Evolutionary conservation across 176 grass and related monocot species (phyloP), one percentile per base, ranked within the genome.

Genomic region (Musa itinerans): DNA sequence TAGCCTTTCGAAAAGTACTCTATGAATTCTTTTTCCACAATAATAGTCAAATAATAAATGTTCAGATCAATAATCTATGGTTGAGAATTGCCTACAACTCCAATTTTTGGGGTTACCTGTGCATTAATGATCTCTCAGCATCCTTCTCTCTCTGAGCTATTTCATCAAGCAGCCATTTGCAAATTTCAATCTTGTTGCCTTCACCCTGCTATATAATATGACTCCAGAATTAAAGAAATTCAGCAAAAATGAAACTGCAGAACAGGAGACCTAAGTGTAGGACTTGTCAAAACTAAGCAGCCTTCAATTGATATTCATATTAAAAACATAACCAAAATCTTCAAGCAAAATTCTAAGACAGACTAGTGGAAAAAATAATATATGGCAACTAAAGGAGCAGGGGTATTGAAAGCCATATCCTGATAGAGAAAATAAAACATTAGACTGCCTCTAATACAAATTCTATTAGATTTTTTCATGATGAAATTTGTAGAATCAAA

Each of bases 91-190:
- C 61, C 8, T 20, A 20, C 9, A 17, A 64, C 22, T 22, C 61
- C 22, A 64, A 8, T 64, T 20, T 20, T 9, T 74, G 4, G 4
- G 8, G n/a, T 48, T 62, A 75, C 73, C 73, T 75, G 55, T 75
- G 73, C 73, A 75, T 75, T 61, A 75, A 49, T 75, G 73, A 75
- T 17, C 73, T 75, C 54, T 75, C 27, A 75, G 73, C 73, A 62
- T 75, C 73, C 73, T 75, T 75, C 57, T 75, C 73, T 62, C 54
- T 75, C 17, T 50, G 17, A 63, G 56, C 54, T 61, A 75, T 75
- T 75, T 75, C 73, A 63, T 75, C 23, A 75, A 75, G 73, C 16
- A 75, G 43, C 73, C 73, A 75, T 48, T 58, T 75, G 54, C 73
- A 75, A 75, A 43, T 61, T 50, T 63, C 57, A 62, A 29, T 75